phyloP scores from a whole-genome alignment of 352 stramenopile genomes.

The Blastocystis sp. region DNA sequence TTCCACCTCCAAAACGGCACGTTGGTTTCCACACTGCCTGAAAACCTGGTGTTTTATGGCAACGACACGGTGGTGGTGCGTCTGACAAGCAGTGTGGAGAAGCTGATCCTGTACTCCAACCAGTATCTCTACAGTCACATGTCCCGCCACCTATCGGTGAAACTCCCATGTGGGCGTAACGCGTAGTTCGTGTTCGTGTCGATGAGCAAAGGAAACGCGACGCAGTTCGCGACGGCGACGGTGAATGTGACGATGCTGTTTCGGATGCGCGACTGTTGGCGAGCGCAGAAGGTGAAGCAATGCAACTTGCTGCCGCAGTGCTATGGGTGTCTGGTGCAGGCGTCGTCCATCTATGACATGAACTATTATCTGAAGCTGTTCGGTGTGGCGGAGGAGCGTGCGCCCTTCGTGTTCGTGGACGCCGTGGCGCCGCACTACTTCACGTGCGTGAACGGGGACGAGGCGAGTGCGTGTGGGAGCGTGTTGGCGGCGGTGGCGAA shows the following conservation, averaged over 20 bases:
- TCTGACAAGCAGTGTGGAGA: not conserved
- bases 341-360: not conserved
- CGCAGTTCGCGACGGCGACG: not conserved
- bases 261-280: conserved; percentile 4
- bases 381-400: not conserved
- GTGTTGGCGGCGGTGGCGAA: not conserved
- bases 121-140: not conserved
- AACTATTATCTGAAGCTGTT: conserved; percentile 23
- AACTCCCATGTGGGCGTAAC: not conserved
- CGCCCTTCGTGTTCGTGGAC: not conserved
- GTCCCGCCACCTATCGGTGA: not conserved
- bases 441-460: not conserved
- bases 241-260: not conserved
- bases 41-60: conserved; percentile 5
- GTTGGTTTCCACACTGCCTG: not conserved
- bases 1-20: not conserved
- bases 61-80: not conserved
- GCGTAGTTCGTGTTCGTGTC: conserved; percentile 27
- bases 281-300: not conserved
- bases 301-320: conserved; percentile 41
- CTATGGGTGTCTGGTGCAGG: not conserved
- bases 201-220: not conserved
- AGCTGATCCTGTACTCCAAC: not conserved
- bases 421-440: conserved; percentile 7
- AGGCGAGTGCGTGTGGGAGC: not conserved